Evolutionary conservation across 176 grass and related monocot genomes (phyloP), one percentile per base, ranked within the genome.

Genomic region (Miscanthus lutarioriparius): DNA sequence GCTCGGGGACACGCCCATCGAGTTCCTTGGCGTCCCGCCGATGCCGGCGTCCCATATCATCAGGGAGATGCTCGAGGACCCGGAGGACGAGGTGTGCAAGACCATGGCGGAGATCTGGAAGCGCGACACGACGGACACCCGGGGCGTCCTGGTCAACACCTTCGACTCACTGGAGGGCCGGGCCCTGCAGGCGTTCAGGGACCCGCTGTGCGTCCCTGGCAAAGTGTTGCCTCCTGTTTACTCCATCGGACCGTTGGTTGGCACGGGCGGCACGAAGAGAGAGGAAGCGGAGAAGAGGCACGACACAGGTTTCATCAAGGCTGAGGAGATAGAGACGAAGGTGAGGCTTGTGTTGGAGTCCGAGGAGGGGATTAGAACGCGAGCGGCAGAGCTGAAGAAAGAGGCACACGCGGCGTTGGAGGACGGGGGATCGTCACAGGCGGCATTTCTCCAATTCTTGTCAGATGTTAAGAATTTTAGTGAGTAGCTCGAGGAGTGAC

Each of bases 311-410:
- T 26, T 92, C 11, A 44, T 86, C n/a, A 38, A 13, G 70, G 90
- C 90, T 3, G 61, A 87, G 22, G 85, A 81, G 76, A 72, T 91
- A 11, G 89, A 76, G 26, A 36, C 27, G 2, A 87, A 87, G 89
- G 58, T 83, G 64, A 84, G 73, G 53, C 39, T 80, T 30, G 51
- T 82, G 81, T 16, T 91, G 43, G 80, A 82, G 40, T 72, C 63
- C 20, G 38, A 78, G 36, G 10, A 72, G 44, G 61, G 59, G 81
- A 37, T 91, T 10, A 37, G 80, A 20, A 48, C 58, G 16, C 67
- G 62, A 48, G 54, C 44, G 2, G 28, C 9, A 25, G 69, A 38
- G 80, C 27, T 75, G 32, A 83, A 45, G 64, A 82, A 84, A 56
- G 78, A 78, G 49, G 80, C 81, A 3, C 45, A 22, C 23, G 33